Evolutionary conservation across 257 asterid species (phyloP).

Genomic region (Vinca minor): DNA sequence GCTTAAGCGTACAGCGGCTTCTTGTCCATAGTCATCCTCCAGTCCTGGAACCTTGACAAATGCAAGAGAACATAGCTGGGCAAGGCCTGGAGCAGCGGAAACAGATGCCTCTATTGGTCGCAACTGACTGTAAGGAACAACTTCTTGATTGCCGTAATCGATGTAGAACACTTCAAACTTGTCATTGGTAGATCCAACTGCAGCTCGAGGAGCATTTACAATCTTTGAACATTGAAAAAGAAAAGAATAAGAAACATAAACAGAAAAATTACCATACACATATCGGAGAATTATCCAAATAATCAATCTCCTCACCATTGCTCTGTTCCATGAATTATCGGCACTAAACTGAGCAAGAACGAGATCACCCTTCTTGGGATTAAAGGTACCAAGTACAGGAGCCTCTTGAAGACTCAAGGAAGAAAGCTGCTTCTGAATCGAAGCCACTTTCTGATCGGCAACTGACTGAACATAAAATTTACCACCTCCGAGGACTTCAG

Average conservation of each 20-base stretch:
- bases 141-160: constrained; percentile 93
- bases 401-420: constrained; percentile 72
- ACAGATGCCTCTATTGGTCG: constrained; percentile 76
- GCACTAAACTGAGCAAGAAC: constrained; percentile 83
- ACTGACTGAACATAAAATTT: constrained; percentile 78
- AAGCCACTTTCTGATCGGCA: constrained; percentile 72
- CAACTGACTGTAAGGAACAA: constrained; percentile 53
- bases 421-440: constrained; percentile 76
- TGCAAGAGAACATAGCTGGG: constrained; percentile 88
- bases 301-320: constrained; percentile 54
- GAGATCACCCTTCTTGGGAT: constrained; percentile 80
- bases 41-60: constrained; percentile 63
- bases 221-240: constrained; percentile 32
- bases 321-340: constrained; percentile 98
- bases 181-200: constrained; percentile 60
- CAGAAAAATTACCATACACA: not conserved
- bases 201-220: constrained; percentile 74
- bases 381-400: constrained; percentile 76
- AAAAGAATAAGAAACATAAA: not conserved
- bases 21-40: constrained; percentile 89
- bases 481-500: constrained; percentile 90
- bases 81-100: constrained; percentile 68
- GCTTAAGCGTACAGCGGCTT: constrained; percentile 62
- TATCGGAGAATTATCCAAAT: constrained; percentile 2
- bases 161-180: constrained; percentile 86